phyloP scores from a whole-genome alignment of 768 basidiomycete genomes.

The Rhodotorula paludigena region DNA sequence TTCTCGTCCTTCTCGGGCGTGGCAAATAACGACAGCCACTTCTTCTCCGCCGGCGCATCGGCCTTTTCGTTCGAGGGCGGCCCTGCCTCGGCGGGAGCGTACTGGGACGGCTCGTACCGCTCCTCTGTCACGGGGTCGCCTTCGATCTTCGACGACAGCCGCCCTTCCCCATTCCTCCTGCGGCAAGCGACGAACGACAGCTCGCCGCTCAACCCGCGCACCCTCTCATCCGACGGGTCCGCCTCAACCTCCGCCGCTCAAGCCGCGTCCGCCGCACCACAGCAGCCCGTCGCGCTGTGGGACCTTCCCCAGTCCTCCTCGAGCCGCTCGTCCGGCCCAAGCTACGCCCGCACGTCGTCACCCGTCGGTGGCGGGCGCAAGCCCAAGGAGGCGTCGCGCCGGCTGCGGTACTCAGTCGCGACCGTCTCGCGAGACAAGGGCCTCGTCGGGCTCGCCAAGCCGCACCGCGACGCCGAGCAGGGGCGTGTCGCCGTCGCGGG shows the following conservation, averaged over 20 bases:
- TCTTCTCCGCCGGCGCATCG: conserved; percentile 28
- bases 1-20: background rate
- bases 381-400: conserved; percentile 16
- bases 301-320: background rate
- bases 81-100: background rate
- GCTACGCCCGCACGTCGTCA: background rate
- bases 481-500: conserved; percentile 34
- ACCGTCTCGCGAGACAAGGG: conserved; percentile 22
- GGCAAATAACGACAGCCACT: conserved; percentile 14
- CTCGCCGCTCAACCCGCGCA: background rate
- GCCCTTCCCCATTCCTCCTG: background rate
- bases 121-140: conserved; percentile 7
- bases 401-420: conserved; percentile 11
- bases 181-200: background rate
- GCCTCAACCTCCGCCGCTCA: background rate
- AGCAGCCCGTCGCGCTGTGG: conserved; percentile 8
- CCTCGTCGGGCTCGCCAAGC: conserved; percentile 33
- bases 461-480: conserved; percentile 8
- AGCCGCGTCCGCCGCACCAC: no score
- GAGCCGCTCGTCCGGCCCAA: background rate
- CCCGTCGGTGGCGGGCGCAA: conserved; percentile 23
- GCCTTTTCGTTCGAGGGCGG: conserved; percentile 34
- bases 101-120: conserved; percentile 26
- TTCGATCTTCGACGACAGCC: conserved; percentile 5
- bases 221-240: background rate